These are phyloP conservation scores for Mycena metata DNA, from an alignment of 768 basidiomycete genomes.

Conservation along the genomic window DNA sequence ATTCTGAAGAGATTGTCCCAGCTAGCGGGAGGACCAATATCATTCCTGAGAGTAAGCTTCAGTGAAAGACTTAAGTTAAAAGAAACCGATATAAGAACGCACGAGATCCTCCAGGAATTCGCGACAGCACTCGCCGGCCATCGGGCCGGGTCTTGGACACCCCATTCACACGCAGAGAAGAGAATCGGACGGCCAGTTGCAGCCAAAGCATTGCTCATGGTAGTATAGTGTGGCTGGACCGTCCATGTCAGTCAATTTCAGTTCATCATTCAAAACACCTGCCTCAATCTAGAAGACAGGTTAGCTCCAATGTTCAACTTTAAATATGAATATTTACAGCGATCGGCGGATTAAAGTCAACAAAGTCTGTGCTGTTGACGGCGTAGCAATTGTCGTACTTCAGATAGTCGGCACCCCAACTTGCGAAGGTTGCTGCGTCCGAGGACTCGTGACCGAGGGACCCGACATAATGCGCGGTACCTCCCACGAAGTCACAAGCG, in stretches of 20 bases:
- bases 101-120: constrained; percentile 68
- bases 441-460: constrained; percentile 61
- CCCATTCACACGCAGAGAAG: constrained; percentile 67
- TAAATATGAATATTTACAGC: constrained; percentile 42
- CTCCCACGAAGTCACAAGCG: constrained; percentile 61
- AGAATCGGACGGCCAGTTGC: constrained; percentile 61
- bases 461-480: constrained; percentile 59
- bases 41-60: constrained; percentile 50
- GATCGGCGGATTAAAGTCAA: constrained; percentile 60
- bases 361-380: constrained; percentile 59
- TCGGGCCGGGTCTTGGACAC: constrained; percentile 66
- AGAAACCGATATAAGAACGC: constrained; percentile 23
- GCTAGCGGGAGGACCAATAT: constrained; percentile 61
- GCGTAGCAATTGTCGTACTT: constrained; percentile 67
- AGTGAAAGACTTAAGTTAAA: not conserved
- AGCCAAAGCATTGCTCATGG: constrained; percentile 62
- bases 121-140: constrained; percentile 61
- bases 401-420: constrained; percentile 64
- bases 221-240: constrained; percentile 55
- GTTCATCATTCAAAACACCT: constrained; percentile 9
- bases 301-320: not conserved
- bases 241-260: constrained; percentile 7
- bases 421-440: constrained; percentile 62
- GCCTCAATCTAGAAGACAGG: constrained; percentile 51
- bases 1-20: constrained; percentile 65